A percentile compares a stretch with the other conserved stretches of the same genome.
These are phyloP conservation scores for Penicillium bovifimosum DNA, from an alignment of 495 filamentous ascomycete species.

Conservation along the genomic window DNA sequence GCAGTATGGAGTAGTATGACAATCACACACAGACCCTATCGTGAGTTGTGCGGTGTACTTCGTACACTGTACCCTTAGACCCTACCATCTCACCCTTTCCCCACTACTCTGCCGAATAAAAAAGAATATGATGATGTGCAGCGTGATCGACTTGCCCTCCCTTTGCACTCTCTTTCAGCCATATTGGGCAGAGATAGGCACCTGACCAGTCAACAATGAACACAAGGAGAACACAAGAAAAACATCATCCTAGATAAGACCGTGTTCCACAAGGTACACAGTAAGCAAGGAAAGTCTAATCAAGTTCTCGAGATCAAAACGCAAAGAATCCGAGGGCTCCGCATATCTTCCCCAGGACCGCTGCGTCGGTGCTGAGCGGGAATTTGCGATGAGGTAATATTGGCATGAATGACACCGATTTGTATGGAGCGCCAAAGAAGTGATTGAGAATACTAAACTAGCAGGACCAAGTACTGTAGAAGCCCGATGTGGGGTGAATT, in stretches of 20 bases:
- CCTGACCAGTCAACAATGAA: conserved; percentile 13
- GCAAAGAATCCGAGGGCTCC: conserved; percentile 27
- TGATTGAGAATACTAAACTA: conserved; percentile 1
- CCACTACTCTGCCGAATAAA: conserved; percentile 15
- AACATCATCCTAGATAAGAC: not conserved
- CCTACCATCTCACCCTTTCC: not conserved
- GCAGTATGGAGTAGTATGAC: conserved; percentile 13
- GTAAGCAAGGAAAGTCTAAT: conserved; percentile 6
- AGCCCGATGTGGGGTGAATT: conserved; percentile 23
- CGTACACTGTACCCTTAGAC: no score
- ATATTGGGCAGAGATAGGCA: conserved; percentile 16
- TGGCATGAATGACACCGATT: conserved; percentile 6
- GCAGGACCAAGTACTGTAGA: conserved; percentile 12
- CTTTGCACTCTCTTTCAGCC: not conserved
- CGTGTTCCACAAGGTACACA: not conserved
- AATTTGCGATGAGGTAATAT: conserved; percentile 10
- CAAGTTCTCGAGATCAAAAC: conserved; percentile 21
- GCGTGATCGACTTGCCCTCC: conserved; percentile 24
- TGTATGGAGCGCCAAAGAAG: not conserved
- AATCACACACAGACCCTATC: not conserved
- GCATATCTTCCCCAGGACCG: conserved; percentile 29
- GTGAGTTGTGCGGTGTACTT: conserved; percentile 7
- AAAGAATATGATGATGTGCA: conserved; percentile 22
- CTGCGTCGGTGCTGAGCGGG: conserved; percentile 21
- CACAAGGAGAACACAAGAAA: not conserved